Evolutionary conservation across 192 early-diverging fungal species (phyloP).

Genomic region (Coemansia sp.): DNA sequence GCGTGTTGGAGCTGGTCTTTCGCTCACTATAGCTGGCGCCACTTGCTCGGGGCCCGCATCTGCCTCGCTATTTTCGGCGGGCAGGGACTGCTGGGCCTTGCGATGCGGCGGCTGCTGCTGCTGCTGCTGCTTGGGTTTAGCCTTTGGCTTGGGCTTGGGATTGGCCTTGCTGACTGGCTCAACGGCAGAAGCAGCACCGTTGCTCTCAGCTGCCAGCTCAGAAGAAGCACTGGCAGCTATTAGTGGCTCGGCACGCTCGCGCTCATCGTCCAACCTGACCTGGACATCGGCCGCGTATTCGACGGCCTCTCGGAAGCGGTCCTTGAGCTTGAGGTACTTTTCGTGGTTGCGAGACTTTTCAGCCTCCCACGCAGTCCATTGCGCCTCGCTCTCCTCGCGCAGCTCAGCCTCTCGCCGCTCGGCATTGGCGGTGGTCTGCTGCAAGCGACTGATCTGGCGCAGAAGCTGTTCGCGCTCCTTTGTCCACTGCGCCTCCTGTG

Average conservation of each 20-base stretch:
- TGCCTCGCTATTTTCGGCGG: not conserved
- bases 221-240: not conserved
- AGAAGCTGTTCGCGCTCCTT: constrained; percentile 39
- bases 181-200: not conserved
- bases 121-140: constrained; percentile 10
- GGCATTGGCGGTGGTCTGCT: constrained; percentile 30
- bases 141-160: constrained; percentile 4
- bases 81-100: constrained; percentile 8
- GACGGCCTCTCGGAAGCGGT: constrained; percentile 31
- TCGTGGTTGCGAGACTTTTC: constrained; percentile 42
- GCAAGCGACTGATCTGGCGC: constrained; percentile 31
- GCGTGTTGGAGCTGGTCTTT: not conserved
- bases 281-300: constrained; percentile 35
- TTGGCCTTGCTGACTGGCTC: not conserved
- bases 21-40: not conserved
- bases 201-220: not conserved
- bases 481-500: constrained; percentile 25
- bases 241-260: not conserved
- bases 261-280: constrained; percentile 25
- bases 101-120: constrained; percentile 8
- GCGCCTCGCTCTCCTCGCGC: constrained; percentile 43
- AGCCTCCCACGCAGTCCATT: constrained; percentile 40
- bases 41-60: not conserved
- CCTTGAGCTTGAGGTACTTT: constrained; percentile 36
- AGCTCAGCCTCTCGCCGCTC: constrained; percentile 41